These are phyloP conservation scores for Diaporthe caulivora DNA, from an alignment of 2,329 filamentous ascomycete species.

Conservation along the genomic window DNA sequence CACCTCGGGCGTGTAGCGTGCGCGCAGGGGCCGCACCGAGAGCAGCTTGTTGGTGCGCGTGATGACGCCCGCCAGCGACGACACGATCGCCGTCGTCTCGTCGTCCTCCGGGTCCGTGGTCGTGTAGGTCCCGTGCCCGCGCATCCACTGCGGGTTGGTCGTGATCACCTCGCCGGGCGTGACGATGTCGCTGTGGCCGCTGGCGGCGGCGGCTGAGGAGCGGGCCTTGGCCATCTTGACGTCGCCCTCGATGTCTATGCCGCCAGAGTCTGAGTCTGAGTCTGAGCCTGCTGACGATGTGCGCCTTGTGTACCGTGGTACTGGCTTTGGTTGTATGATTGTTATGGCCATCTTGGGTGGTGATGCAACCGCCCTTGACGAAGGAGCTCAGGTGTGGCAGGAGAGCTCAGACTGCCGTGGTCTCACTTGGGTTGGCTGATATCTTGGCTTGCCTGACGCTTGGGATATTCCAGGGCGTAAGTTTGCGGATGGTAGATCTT, in stretches of 20 bases:
- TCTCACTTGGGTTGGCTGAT: neutral
- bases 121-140: slow-evolving; percentile 90
- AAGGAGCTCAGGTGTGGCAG: neutral
- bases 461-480: neutral
- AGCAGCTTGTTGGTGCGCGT: slow-evolving; percentile 97
- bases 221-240: slow-evolving; percentile 54
- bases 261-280: slow-evolving; percentile 53
- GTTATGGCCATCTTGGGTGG: slow-evolving; percentile 47
- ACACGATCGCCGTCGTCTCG: slow-evolving; percentile 76
- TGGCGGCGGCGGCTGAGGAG: slow-evolving; percentile 40
- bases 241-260: slow-evolving; percentile 56
- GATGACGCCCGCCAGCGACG: slow-evolving; percentile 90
- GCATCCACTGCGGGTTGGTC: slow-evolving; percentile 96
- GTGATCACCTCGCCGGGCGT: slow-evolving; percentile 93
- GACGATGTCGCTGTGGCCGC: slow-evolving; percentile 67
- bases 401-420: too few relatives aligned
- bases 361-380: neutral
- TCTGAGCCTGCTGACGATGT: slow-evolving; percentile 41
- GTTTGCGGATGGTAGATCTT: neutral
- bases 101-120: slow-evolving; percentile 55
- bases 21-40: slow-evolving; percentile 88
- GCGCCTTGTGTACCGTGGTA: slow-evolving; percentile 36
- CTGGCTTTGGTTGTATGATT: slow-evolving; percentile 46
- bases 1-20: slow-evolving; percentile 95
- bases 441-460: neutral